Percentiles rank a stretch among this genome's conserved stretches.
phyloP scores from a whole-genome alignment of 129 eudicot species.

The Flaveria ramosissima region DNA sequence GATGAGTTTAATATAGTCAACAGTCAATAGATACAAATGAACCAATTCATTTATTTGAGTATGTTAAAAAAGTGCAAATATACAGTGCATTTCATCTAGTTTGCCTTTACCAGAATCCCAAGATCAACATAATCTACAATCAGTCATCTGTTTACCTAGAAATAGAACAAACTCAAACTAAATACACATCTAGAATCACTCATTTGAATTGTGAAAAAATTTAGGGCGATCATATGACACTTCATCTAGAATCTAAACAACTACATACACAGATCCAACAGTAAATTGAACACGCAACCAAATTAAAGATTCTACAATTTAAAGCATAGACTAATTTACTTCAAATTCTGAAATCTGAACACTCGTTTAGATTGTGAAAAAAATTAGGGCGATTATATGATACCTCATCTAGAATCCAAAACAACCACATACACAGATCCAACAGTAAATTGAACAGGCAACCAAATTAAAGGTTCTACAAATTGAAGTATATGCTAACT shows the following conservation, averaged over 20 bases:
- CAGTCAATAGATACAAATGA: background rate
- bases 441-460: background rate
- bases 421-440: conserved; percentile 8
- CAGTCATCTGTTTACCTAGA: background rate
- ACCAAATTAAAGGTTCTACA: background rate
- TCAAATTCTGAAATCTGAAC: background rate
- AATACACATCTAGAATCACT: no score
- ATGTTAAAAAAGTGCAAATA: background rate
- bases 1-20: background rate
- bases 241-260: background rate
- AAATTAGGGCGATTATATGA: background rate
- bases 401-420: background rate
- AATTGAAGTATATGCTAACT: background rate
- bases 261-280: conserved; percentile 11
- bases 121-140: conserved; percentile 1
- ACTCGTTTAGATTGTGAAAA: background rate
- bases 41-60: conserved; percentile 5
- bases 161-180: background rate
- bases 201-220: background rate
- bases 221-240: background rate
- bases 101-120: background rate
- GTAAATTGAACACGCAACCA: background rate
- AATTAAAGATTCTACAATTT: background rate
- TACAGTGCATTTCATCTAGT: background rate
- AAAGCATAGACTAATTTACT: background rate